Conservation (phyloP, 495 filamentous ascomycete genomes). For the Pseudevernia furfuracea region DNA sequence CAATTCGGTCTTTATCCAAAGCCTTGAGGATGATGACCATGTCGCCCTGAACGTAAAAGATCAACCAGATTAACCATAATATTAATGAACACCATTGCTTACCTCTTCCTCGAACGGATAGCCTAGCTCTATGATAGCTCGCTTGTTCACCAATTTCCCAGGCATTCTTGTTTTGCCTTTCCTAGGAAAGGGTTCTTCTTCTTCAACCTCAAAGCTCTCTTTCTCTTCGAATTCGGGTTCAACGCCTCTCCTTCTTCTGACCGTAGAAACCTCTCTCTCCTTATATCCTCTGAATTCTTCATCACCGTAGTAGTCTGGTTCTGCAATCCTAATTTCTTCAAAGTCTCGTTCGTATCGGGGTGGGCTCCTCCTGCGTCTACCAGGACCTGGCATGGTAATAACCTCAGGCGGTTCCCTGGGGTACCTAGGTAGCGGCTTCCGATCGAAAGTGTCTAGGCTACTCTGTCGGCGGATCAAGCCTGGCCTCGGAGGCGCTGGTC, state of each 20-base stretch:
- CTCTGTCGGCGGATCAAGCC: conserved; percentile 57
- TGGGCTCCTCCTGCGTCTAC: conserved; percentile 32
- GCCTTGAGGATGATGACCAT: conserved; percentile 72
- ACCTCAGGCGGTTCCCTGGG: conserved; percentile 34
- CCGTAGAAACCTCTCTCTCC: conserved; percentile 41
- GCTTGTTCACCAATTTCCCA: conserved; percentile 61
- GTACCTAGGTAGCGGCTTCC: conserved; percentile 51
- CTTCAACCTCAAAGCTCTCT: conserved; percentile 27
- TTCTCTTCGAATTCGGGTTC: conserved; percentile 33
- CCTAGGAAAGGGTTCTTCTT: conserved; percentile 57
- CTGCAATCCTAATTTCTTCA: conserved; percentile 59
- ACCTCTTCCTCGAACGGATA: conserved; percentile 87
- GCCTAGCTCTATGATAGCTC: conserved; percentile 71
- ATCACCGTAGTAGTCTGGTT: conserved; percentile 59
- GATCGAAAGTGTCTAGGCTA: conserved; percentile 66
- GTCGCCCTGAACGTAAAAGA: conserved; percentile 48
- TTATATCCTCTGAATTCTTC: conserved; percentile 56
- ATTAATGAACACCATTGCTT: conserved; percentile 21
- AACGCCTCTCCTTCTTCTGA: conserved; percentile 37
- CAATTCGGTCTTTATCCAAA: conserved; percentile 80
- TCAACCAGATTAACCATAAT: neutral
- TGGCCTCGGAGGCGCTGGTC: conserved; percentile 37
- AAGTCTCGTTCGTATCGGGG: conserved; percentile 45
- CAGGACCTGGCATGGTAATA: conserved; percentile 34
- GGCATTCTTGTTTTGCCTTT: conserved; percentile 86